Evolutionary conservation across 768 basidiomycete species (phyloP).

Genomic region (Hygrocybe coccinea): DNA sequence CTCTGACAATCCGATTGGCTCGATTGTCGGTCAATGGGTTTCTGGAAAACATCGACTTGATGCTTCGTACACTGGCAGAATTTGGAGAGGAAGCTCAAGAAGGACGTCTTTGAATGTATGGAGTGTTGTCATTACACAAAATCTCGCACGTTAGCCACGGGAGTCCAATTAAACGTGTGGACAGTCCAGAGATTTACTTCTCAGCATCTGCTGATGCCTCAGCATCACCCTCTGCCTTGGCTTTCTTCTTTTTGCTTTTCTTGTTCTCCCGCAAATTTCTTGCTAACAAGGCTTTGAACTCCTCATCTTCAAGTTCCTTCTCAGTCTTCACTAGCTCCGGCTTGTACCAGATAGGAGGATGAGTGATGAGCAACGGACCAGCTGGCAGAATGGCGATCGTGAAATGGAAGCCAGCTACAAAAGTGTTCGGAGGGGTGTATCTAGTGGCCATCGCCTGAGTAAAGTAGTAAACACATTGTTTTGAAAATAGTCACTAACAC

Average conservation of each 20-base stretch:
- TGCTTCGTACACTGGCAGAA: slow-evolving; percentile 73
- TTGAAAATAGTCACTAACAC: slow-evolving; percentile 50
- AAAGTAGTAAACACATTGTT: neutral
- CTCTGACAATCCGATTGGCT: slow-evolving; percentile 79
- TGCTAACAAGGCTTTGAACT: slow-evolving; percentile 71
- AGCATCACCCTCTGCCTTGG: slow-evolving; percentile 47
- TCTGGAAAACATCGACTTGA: slow-evolving; percentile 84
- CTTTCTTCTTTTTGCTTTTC: slow-evolving; percentile 85
- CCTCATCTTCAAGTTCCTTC: slow-evolving; percentile 85
- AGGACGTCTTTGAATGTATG: neutral
- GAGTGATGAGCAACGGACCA: slow-evolving; percentile 83
- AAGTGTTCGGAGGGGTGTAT: slow-evolving; percentile 75
- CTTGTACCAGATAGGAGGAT: slow-evolving; percentile 90
- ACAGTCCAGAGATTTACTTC: slow-evolving; percentile 3
- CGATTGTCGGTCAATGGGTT: slow-evolving; percentile 81
- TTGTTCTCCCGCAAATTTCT: slow-evolving; percentile 82
- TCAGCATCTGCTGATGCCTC: slow-evolving; percentile 23
- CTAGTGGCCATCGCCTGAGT: slow-evolving; percentile 30
- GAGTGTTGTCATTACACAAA: neutral
- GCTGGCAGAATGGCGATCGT: slow-evolving; percentile 89
- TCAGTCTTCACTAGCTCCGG: slow-evolving; percentile 85
- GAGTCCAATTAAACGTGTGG: too few species aligned
- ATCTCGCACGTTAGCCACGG: too few species aligned
- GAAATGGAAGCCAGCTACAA: slow-evolving; percentile 95
- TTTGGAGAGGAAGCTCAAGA: slow-evolving; percentile 66